Evolutionary conservation across 257 asterid genomes (phyloP), one percentile per base, ranked within the genome.

Genomic region (Solanum clarkiae): DNA sequence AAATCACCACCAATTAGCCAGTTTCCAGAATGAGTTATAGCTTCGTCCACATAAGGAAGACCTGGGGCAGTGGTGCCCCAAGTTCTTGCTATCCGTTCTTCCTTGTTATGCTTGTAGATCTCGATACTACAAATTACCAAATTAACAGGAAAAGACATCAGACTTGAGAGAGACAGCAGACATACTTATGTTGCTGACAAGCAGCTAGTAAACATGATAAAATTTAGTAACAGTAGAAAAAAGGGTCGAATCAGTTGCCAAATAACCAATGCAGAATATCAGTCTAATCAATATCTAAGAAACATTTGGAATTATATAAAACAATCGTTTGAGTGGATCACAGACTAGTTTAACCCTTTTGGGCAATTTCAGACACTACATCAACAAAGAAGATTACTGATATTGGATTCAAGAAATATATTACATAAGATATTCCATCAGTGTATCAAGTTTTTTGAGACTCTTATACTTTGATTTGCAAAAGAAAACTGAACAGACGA

Each of bases 31-130:
- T 88, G 75, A 47, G 88, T 84, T 83, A 95, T 93, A 42, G 97
- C 86, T 86, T 93, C 88, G 83, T 95, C 97, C 14, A 85, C 99
- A 55, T 95, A 95, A 69, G 99, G 99, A 36, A 95, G 91, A 55
- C 98, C 98, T 24, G 90, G 92, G 74, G 96, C 96, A 8, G 97
- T 94, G 84, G 98, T 95, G 44, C 99, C 99, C 99, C 98, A 95
- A 8, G 98, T 93, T 89, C 99, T 90, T 65, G 99, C 98, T 45
- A 94, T 91, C 84, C 99, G 91, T 86, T 96, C 99, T 91, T 96
- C 99, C 87, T 94, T 96, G 87, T 93, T 92, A 90, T 96, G 99
- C 89, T 96, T 96, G 92, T 93, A 96, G 49, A 94, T 93, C 87
- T 96, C 98, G 24, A 96, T 92, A 87, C 99, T 96, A 85, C 80